A percentile compares a stretch with the other conserved stretches of the same genome.
Conservation (phyloP, 441 rosid genomes). For the Populus hybrid region DNA sequence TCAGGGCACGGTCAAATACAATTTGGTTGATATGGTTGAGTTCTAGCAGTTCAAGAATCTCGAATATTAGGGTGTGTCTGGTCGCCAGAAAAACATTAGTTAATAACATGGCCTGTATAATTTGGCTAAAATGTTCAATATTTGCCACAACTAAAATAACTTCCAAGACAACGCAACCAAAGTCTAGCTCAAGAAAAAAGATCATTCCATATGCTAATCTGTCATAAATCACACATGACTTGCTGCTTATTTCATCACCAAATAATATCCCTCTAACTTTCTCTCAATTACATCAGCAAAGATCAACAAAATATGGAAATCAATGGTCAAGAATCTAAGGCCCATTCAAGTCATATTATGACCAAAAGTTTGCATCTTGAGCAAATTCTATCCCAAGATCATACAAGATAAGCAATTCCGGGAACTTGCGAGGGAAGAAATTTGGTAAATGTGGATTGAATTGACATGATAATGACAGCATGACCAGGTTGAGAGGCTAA, state of each 20-base stretch:
- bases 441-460: no score
- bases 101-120: neutral
- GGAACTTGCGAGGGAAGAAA: neutral
- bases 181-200: neutral
- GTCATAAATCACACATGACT: neutral
- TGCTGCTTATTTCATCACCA: neutral
- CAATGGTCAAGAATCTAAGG: no score
- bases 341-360: no score
- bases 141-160: neutral
- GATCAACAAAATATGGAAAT: no score
- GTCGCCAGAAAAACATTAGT: neutral
- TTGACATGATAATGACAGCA: constrained; percentile 3
- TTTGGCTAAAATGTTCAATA: neutral
- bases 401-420: no score
- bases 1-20: neutral
- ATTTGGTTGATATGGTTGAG: neutral
- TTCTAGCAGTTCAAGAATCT: neutral
- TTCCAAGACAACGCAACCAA: neutral
- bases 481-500: neutral
- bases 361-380: no score
- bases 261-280: neutral
- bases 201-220: neutral
- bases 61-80: no score
- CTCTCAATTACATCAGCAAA: no score
- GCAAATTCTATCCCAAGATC: no score